phyloP scores from a whole-genome alignment of 495 filamentous ascomycete genomes.

The Podospora fimiseda region DNA sequence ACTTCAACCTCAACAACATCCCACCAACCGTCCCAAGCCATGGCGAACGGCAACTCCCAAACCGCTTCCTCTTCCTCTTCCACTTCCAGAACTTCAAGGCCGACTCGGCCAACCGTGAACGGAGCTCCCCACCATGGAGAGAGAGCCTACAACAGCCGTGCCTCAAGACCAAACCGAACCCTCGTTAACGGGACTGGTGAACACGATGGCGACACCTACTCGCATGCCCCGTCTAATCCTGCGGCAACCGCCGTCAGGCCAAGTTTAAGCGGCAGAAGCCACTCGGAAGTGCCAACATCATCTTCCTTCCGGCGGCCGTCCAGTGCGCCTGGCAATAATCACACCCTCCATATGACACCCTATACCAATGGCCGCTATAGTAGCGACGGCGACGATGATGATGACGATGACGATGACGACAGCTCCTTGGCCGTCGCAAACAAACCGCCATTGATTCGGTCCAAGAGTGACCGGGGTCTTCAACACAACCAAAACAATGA shows the following conservation, averaged over 20 bases:
- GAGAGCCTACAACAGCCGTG: neutral
- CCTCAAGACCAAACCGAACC: neutral
- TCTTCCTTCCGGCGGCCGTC: slow-evolving; percentile 23
- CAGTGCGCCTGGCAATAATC: slow-evolving; percentile 28
- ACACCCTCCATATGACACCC: neutral
- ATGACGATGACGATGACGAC: slow-evolving; percentile 21
- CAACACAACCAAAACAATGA: slow-evolving; percentile 35
- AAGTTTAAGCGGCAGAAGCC: slow-evolving; percentile 9
- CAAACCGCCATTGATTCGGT: slow-evolving; percentile 56
- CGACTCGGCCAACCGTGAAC: neutral
- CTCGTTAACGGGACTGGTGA: neutral
- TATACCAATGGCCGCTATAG: slow-evolving; percentile 9
- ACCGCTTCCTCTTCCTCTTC: neutral
- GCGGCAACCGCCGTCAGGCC: slow-evolving; percentile 3
- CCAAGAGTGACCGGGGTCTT: slow-evolving; percentile 65
- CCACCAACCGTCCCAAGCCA: slow-evolving; percentile 5
- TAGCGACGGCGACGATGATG: slow-evolving; percentile 14
- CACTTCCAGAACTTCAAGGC: slow-evolving; percentile 13
- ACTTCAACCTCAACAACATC: slow-evolving; percentile 12
- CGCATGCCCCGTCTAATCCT: neutral
- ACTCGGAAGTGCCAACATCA: slow-evolving; percentile 7
- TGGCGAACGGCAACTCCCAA: neutral
- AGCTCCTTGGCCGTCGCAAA: slow-evolving; percentile 28
- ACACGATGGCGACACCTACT: slow-evolving; percentile 2
- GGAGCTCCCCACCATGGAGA: neutral